Evolutionary conservation across 2,329 filamentous ascomycete genomes (phyloP).

Genomic region (Penicillium sp.): DNA sequence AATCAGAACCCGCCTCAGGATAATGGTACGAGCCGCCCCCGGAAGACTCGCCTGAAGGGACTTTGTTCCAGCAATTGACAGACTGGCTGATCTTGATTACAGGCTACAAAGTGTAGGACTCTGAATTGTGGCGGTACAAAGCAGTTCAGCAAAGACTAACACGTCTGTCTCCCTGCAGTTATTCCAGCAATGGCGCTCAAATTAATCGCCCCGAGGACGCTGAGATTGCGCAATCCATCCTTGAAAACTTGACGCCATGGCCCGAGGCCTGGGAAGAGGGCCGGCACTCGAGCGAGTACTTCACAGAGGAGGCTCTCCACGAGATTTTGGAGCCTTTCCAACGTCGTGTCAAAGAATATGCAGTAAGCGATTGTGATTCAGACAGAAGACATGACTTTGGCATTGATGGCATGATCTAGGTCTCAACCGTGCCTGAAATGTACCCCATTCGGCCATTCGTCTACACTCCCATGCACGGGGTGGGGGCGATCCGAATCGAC

Average conservation of each 20-base stretch:
- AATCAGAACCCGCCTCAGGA: conserved; percentile 54
- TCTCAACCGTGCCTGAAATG: conserved; percentile 28
- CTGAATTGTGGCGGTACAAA: background rate
- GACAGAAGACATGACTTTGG: background rate
- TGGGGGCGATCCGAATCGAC: conserved; percentile 33
- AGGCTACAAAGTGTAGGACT: conserved; percentile 55
- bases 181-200: conserved; percentile 59
- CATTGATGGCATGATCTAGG: conserved; percentile 21
- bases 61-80: background rate
- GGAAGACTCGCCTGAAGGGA: too few species aligned
- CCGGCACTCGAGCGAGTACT: conserved; percentile 40
- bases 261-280: conserved; percentile 39
- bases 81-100: conserved; percentile 10
- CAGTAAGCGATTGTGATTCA: conserved; percentile 19
- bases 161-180: conserved; percentile 29
- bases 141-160: background rate
- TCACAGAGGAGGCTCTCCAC: conserved; percentile 25
- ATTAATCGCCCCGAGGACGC: conserved; percentile 58
- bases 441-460: conserved; percentile 32
- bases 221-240: conserved; percentile 53
- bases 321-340: conserved; percentile 27
- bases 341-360: conserved; percentile 26
- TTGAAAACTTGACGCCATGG: conserved; percentile 49
- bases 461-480: conserved; percentile 39
- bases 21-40: conserved; percentile 41